Evolutionary conservation across 2,329 filamentous ascomycete species (phyloP).

Genomic region (Fusarium veterinarium): DNA sequence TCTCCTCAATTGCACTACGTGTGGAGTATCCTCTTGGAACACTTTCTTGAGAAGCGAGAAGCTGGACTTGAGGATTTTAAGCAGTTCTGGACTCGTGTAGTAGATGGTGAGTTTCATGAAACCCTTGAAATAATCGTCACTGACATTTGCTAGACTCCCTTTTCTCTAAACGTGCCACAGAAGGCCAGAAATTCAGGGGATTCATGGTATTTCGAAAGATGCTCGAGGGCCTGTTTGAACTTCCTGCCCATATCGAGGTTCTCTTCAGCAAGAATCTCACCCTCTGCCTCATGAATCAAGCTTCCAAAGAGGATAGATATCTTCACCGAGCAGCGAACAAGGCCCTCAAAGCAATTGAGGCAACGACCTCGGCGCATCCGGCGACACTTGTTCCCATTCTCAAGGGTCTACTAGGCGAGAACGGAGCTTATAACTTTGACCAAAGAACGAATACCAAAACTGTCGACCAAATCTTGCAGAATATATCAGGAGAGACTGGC

Average conservation of each 20-base stretch:
- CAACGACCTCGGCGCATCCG: conserved; percentile 70
- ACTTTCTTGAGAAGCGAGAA: conserved; percentile 57
- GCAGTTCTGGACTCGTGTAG: conserved; percentile 86
- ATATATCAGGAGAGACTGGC: conserved; percentile 67
- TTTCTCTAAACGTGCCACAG: conserved; percentile 83
- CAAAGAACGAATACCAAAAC: conserved; percentile 87
- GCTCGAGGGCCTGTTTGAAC: conserved; percentile 65
- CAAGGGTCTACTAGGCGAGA: conserved; percentile 73
- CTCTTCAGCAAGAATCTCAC: conserved; percentile 89
- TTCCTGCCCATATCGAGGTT: conserved; percentile 58
- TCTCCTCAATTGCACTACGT: conserved; percentile 86
- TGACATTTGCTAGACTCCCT: conserved; percentile 72
- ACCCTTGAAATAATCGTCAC: neutral
- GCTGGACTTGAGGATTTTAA: conserved; percentile 65
- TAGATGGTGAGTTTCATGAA: conserved; percentile 77
- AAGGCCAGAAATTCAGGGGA: conserved; percentile 91
- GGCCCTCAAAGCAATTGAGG: conserved; percentile 77
- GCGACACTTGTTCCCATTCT: conserved; percentile 70
- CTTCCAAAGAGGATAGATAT: conserved; percentile 80
- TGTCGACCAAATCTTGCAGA: conserved; percentile 77
- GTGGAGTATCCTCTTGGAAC: conserved; percentile 81
- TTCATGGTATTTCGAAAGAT: conserved; percentile 88
- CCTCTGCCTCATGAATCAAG: conserved; percentile 84
- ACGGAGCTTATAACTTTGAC: conserved; percentile 84
- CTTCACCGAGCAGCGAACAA: conserved; percentile 83